Base-by-base conservation (phyloP, 768 basidiomycete species). In the Termitomyces sp. region DNA sequence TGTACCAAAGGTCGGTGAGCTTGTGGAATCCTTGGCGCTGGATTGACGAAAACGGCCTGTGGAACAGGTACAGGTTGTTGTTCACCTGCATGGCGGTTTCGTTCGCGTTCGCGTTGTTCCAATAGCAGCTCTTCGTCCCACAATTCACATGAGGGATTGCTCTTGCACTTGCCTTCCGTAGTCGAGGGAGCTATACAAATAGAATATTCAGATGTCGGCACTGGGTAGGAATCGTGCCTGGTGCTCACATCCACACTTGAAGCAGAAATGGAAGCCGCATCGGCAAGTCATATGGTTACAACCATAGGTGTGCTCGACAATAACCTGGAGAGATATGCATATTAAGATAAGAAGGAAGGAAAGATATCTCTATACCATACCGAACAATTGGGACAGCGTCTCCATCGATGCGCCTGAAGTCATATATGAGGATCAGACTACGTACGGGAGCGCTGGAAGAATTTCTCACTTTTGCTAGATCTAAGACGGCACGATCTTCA, bases 261-360 rank as follows among this genome's bases (percentile, higher is more conserved):
- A 75, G 58, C 76, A 76, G 56, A 77, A 77, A 53, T 76, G 66
- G 23, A 69, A 68, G 15, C 70, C 67, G 62, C 74, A 75, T 38
- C 68, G 57, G 60, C 74, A 76, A 2, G 69, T 73, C 63, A 75
- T 73, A 56, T 76, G 74, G 61, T 72, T 72, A 56, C 73, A 75
- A 0, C 74, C 75, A 44, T 56, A 64, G 32, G 57, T 42, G 36
- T 60, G 63, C 40, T 68, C 66, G 15, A 67, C 63, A 29, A 67
- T 65, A 6, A 61, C 63, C 66, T 67, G 36, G 7, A 11, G 23
- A 31, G 20, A 6, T 43, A n/a, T n/a, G 43, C 27, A 43, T 16
- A 3, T 15, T 31, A 10, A 18, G 35, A 32, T 47, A 22, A 3
- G n/a, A n/a, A 11, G 16, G 36, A 22, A 50, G n/a, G 15, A 43